phyloP scores from a whole-genome alignment of 352 stramenopile genomes.

The Phytopythium oedochilum region DNA sequence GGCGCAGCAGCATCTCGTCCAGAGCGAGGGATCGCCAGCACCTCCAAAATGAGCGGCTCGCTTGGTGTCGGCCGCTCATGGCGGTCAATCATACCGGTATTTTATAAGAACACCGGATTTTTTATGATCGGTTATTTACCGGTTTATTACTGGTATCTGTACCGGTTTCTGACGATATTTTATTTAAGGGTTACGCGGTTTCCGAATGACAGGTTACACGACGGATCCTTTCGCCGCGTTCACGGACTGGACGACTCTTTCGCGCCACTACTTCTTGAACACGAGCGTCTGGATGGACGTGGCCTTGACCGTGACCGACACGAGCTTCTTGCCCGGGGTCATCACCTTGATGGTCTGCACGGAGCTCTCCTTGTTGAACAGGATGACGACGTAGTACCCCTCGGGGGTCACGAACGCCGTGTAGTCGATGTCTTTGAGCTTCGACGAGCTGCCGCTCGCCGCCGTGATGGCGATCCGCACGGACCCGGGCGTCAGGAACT shows the following conservation, averaged over 20 bases:
- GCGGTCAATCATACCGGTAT: too few species aligned
- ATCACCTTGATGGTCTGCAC: constrained; percentile 36
- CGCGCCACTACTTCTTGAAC: constrained; percentile 37
- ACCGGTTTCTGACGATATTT: too few species aligned
- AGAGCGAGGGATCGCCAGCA: too few species aligned
- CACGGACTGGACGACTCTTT: too few species aligned
- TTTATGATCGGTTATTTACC: too few species aligned
- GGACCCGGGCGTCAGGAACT: constrained; percentile 48
- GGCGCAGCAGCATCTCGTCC: constrained; percentile 7
- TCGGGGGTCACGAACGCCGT: constrained; percentile 22
- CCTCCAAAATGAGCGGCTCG: too few species aligned
- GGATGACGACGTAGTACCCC: constrained; percentile 18
- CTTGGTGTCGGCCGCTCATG: too few species aligned
- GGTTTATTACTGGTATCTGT: too few species aligned
- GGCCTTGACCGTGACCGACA: constrained; percentile 25
- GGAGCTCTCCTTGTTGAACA: constrained; percentile 31
- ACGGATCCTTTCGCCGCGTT: too few species aligned
- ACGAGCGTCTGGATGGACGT: constrained; percentile 43
- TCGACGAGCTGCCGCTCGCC: constrained; percentile 12
- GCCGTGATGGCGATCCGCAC: constrained; percentile 23
- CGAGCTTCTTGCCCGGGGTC: constrained; percentile 28
- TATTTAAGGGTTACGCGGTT: too few species aligned
- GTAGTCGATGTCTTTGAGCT: constrained; percentile 14
- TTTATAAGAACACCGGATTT: too few species aligned
- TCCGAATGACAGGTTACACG: too few species aligned